phyloP scores from a whole-genome alignment of 2,329 filamentous ascomycete species.

The Arthrobotrys iridis region DNA sequence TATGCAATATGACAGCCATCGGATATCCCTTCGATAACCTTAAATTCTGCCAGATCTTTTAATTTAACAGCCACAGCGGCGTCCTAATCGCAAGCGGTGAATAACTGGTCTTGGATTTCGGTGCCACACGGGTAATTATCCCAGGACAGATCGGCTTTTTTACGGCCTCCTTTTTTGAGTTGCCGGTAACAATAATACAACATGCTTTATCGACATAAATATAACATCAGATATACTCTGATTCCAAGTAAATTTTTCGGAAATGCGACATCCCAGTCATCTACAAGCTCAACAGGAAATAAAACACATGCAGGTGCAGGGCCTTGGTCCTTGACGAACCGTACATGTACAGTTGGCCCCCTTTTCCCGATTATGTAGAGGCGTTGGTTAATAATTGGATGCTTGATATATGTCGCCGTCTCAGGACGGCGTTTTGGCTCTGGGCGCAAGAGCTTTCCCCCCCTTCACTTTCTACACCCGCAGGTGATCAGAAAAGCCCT shows the following conservation, averaged over 20 bases:
- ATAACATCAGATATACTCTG: not conserved
- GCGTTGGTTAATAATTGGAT: not conserved
- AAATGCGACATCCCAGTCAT: not conserved
- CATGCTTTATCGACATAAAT: not conserved
- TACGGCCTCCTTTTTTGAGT: not conserved
- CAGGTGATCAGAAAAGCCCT: not conserved
- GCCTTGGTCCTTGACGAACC: not conserved
- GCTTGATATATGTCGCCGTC: slow-evolving; percentile 32
- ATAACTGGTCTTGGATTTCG: not conserved
- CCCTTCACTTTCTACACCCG: not conserved
- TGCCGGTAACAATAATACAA: slow-evolving; percentile 1
- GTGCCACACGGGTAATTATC: not conserved
- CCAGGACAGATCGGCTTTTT: not conserved
- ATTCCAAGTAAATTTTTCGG: not conserved
- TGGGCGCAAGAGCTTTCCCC: slow-evolving; percentile 8
- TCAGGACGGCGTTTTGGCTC: slow-evolving; percentile 11
- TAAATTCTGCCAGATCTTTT: slow-evolving; percentile 24
- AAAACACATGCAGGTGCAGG: slow-evolving; percentile 6
- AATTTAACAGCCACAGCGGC: slow-evolving; percentile 14
- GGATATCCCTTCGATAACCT: slow-evolving; percentile 12
- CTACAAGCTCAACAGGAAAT: not conserved
- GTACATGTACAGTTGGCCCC: not conserved
- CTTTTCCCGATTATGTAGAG: slow-evolving; percentile 1
- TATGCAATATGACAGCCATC: slow-evolving; percentile 4
- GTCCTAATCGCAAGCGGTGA: not conserved